Evolutionary conservation across 352 stramenopile genomes (phyloP), one percentile per base, ranked within the genome.

Genomic region (Globisporangium camurandrum): DNA sequence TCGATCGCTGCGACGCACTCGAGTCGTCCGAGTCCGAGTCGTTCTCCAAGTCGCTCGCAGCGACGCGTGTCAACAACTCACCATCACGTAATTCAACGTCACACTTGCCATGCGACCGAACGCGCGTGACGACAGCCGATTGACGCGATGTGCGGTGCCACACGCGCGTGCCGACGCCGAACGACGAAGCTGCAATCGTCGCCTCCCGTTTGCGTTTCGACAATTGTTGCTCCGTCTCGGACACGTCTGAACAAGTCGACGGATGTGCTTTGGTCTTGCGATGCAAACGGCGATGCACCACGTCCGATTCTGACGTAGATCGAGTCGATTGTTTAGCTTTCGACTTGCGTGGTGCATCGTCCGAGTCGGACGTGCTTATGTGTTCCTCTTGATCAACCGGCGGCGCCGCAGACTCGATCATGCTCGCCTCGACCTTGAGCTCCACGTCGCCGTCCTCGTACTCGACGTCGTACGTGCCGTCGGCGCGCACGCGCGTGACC

Each of bases 381-480:
- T 5, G 16, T 38, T 46, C 41, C 14, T 7, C 30, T 14, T 34
- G 30, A 2, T 4, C n/a, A 17, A 17, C 24, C 4, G 11, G 22
- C 10, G 1, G 6, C 12, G 6, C 22, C 22, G 17, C 46, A 20
- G 2, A 24, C 27, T 74, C 54, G 28, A 80, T 75, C 1, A 47
- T 60, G 8, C 54, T 34, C 24, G 44, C 34, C 23, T 72, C 52
- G 6, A 80, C 69, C 3, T 61, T 56, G 34, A 62, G 59, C 12
- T 75, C 69, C 6, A 67, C 61, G 44, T 87, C 73, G 9, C 73
- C 73, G 22, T 87, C 78, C 3, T 82, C 61, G 46, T 86, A 88
- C 22, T 74, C 57, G 43, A 88, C 59, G 51, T 90, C 78, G 46
- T 73, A 86, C 0, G 71, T 84, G 1, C 72, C 81, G 54, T 95